Evolutionary conservation across 192 early-diverging fungal species (phyloP).

Genomic region (Backusella mclennaniae): DNA sequence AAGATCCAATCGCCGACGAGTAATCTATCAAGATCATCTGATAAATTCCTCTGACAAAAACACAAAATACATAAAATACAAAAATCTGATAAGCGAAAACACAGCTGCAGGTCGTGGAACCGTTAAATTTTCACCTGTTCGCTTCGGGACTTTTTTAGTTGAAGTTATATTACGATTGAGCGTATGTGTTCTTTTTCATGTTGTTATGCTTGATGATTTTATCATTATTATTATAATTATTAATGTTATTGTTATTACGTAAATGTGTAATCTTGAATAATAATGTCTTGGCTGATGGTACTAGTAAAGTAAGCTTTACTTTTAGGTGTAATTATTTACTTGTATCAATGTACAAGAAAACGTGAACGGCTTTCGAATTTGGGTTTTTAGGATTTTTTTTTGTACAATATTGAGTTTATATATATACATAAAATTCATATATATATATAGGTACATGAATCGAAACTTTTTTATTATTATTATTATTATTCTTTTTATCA

Average conservation of each 20-base stretch:
- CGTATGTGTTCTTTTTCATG: neutral
- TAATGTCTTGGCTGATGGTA: neutral
- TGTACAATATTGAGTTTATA: neutral
- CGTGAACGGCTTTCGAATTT: neutral
- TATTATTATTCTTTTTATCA: neutral
- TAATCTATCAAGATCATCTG: slow-evolving; percentile 8
- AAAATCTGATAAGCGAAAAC: slow-evolving; percentile 5
- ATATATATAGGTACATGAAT: neutral
- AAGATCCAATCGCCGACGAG: neutral
- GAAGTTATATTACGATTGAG: neutral
- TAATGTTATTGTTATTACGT: too few relatives aligned
- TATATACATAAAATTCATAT: neutral
- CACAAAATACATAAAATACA: neutral
- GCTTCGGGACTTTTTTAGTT: neutral
- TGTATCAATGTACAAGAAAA: neutral
- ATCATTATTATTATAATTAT: neutral
- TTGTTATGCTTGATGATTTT: neutral
- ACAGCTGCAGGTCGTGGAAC: neutral
- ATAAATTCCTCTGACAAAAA: neutral
- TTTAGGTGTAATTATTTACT: neutral
- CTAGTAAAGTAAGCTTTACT: neutral
- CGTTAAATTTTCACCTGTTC: neutral
- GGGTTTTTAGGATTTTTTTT: neutral
- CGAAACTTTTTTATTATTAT: neutral
- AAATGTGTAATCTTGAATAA: neutral